Conservation (phyloP, 495 filamentous ascomycete genomes). For the Durotheca rogersii region DNA sequence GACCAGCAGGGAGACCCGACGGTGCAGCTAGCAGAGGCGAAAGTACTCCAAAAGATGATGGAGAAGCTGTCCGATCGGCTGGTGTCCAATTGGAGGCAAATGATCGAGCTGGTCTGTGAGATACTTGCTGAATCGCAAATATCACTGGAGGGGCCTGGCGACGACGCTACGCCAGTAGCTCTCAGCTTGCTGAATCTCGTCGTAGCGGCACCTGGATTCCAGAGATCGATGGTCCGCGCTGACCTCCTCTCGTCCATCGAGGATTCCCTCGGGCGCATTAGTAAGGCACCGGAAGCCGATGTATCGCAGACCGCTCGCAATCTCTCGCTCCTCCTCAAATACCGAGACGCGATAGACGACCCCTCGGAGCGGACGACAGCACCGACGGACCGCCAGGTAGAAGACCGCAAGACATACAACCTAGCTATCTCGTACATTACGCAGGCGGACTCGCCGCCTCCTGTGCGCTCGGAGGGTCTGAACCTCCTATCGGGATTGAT, state of each 20-base stretch:
- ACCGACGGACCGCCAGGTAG: slow-evolving; percentile 49
- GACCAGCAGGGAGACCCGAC: slow-evolving; percentile 44
- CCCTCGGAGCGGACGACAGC: slow-evolving; percentile 33
- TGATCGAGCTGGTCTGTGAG: slow-evolving; percentile 59
- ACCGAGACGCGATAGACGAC: slow-evolving; percentile 52
- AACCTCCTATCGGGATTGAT: slow-evolving; percentile 68
- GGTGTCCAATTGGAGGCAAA: slow-evolving; percentile 33
- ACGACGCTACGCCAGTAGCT: slow-evolving; percentile 58
- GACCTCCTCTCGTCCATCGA: slow-evolving; percentile 54
- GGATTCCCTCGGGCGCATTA: slow-evolving; percentile 48
- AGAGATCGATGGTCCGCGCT: slow-evolving; percentile 48
- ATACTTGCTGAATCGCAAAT: slow-evolving; percentile 60
- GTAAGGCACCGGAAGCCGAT: slow-evolving; percentile 31
- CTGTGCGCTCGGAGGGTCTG: slow-evolving; percentile 76
- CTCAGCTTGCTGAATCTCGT: slow-evolving; percentile 69
- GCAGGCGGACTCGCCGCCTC: slow-evolving; percentile 63
- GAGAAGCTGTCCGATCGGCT: slow-evolving; percentile 58
- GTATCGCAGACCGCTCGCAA: slow-evolving; percentile 56
- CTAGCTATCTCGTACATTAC: slow-evolving; percentile 73
- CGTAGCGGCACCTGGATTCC: slow-evolving; percentile 62
- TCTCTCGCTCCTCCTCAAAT: slow-evolving; percentile 58
- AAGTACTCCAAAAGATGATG: slow-evolving; percentile 67
- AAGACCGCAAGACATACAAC: slow-evolving; percentile 69
- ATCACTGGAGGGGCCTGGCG: slow-evolving; percentile 30
- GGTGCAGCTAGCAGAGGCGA: slow-evolving; percentile 57